These are phyloP conservation scores for Wolfiporia cocos DNA, from an alignment of 1,284 basidiomycete genomes.

Conservation along the genomic window DNA sequence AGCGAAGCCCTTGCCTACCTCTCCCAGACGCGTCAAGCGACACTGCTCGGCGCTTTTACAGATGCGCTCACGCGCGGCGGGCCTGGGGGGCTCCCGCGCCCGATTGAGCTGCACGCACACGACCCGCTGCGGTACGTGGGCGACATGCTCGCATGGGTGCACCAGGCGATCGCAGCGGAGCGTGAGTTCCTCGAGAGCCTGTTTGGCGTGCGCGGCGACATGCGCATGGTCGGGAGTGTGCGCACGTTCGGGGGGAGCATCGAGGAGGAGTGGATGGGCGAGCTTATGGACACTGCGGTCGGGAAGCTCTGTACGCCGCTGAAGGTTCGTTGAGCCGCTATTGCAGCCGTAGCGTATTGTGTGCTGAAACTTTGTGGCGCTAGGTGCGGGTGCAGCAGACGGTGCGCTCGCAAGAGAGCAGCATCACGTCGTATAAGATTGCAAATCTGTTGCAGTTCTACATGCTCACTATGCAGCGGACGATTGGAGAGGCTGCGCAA, in stretches of 20 bases:
- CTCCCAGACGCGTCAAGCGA: slow-evolving; percentile 76
- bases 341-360: background rate
- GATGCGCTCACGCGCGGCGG: slow-evolving; percentile 88
- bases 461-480: slow-evolving; percentile 85
- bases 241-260: slow-evolving; percentile 52
- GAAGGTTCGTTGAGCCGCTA: slow-evolving; percentile 43
- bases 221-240: slow-evolving; percentile 75
- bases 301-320: slow-evolving; percentile 84
- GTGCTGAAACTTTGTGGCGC: background rate
- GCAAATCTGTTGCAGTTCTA: slow-evolving; percentile 96
- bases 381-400: slow-evolving; percentile 89
- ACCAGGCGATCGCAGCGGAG: slow-evolving; percentile 92
- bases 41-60: slow-evolving; percentile 78
- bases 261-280: slow-evolving; percentile 76
- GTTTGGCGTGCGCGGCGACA: slow-evolving; percentile 63
- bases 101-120: slow-evolving; percentile 96
- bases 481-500: slow-evolving; percentile 78
- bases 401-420: slow-evolving; percentile 87
- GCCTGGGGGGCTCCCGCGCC: slow-evolving; percentile 82
- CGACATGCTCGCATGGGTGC: slow-evolving; percentile 99
- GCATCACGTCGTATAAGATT: slow-evolving; percentile 87
- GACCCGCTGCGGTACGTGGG: slow-evolving; percentile 95
- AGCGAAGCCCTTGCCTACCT: slow-evolving; percentile 79
- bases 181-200: slow-evolving; percentile 87
- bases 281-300: slow-evolving; percentile 79